Base-by-base conservation (phyloP, 2,329 filamentous ascomycete species). In the Diaporthe batatas region DNA sequence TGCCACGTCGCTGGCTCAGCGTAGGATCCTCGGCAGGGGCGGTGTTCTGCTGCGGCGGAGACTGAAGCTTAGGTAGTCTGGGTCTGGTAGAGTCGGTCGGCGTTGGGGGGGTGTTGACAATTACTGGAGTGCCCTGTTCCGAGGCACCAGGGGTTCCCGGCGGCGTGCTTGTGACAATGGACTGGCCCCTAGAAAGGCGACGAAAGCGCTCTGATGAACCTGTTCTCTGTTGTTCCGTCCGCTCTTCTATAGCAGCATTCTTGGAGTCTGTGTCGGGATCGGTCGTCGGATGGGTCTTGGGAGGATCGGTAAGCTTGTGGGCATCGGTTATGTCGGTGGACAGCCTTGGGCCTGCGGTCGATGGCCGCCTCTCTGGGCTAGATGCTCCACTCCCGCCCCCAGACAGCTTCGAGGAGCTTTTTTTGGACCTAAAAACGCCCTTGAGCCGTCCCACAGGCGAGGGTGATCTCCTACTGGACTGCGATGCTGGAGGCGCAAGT, bases 381-480 rank as follows among this genome's bases (percentile, higher is more conserved):
- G 84, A 84, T 76, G 85, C 88, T 72, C 83, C 82, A 74, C 83
- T 85, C 34, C 84, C 79, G 72, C 83, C 86, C 36, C 67, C 73
- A 54, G 73, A 72, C 21, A 74, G 65, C 67, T 72, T 73, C 25
- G 65, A 70, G 53, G 81, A 78, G 74, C 78, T 83, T 79, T 86
- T 90, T 78, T 88, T 91, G 57, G 86, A 84, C 73, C 84, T 89
- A 78, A 96, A 94, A 16, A 92, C 92, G 79, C 92, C 91, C 80
- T 89, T 92, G 74, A 96, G 85, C 78, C 91, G 93, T 78, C 91
- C 89, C 68, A 89, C 90, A 14, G 93, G 92, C 12, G 94, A 95
- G 25, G 89, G 86, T 32, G 90, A 90, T 73, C 92, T 89, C 76
- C 88, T 69, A 39, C 57, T 88, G 58, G 82, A 79, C 73, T 84